phyloP scores from a whole-genome alignment of 2,329 filamentous ascomycete genomes.

The Samsoniella hepiali region DNA sequence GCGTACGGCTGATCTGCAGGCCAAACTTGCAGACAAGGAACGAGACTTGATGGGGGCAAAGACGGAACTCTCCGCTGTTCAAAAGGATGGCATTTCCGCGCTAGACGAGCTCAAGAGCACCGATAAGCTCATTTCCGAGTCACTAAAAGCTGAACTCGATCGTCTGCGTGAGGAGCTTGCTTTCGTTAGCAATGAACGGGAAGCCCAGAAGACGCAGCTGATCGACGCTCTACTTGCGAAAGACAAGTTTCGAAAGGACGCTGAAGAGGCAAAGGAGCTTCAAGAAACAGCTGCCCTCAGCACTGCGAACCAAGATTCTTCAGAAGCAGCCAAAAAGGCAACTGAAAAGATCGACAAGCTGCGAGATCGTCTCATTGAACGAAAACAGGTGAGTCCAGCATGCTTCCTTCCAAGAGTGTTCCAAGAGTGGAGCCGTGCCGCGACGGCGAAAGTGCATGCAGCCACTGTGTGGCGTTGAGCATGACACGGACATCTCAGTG shows the following conservation, averaged over 20 bases:
- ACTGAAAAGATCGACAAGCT: conserved; percentile 58
- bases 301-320: conserved; percentile 33
- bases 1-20: conserved; percentile 43
- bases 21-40: conserved; percentile 49
- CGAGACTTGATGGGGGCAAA: conserved; percentile 53
- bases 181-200: conserved; percentile 48
- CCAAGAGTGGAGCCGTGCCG: neutral
- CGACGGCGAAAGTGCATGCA: neutral
- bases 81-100: conserved; percentile 52
- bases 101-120: conserved; percentile 57
- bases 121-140: conserved; percentile 56
- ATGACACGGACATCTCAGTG: neutral
- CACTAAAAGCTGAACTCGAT: conserved; percentile 57
- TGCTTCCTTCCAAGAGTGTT: no score
- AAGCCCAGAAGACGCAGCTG: conserved; percentile 57
- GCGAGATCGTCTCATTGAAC: conserved; percentile 50
- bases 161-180: conserved; percentile 51
- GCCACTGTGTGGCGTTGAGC: neutral
- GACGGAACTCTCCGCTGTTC: conserved; percentile 53
- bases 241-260: conserved; percentile 55
- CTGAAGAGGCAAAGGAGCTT: conserved; percentile 45
- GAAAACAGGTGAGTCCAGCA: conserved; percentile 53
- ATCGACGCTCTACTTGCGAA: conserved; percentile 59
- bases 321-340: conserved; percentile 39
- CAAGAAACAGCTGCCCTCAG: conserved; percentile 36